Percentiles rank a stretch among this genome's conserved stretches.
These are phyloP conservation scores for Coffea humblotiana DNA, from an alignment of 305 asterid genomes.

Conservation along the genomic window DNA sequence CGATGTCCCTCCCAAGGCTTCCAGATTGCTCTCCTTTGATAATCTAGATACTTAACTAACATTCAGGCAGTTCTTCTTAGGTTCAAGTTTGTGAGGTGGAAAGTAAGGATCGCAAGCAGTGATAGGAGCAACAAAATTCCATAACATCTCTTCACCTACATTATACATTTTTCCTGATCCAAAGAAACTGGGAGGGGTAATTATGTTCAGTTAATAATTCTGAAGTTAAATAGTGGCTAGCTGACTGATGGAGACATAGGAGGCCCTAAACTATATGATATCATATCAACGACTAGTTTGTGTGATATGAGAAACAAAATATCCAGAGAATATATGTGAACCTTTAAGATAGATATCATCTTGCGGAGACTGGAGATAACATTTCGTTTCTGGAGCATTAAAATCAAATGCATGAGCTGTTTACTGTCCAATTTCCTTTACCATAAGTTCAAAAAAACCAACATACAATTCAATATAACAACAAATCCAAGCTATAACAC, in stretches of 20 bases:
- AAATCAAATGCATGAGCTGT: neutral
- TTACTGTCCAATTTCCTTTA: neutral
- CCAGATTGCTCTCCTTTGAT: constrained; percentile 1
- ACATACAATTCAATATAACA: neutral
- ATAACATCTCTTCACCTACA: neutral
- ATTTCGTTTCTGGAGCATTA: no score
- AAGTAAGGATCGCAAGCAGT: neutral
- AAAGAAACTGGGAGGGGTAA: neutral
- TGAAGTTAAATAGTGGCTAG: neutral
- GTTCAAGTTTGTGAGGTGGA: neutral
- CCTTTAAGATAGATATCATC: neutral
- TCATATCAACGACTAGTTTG: neutral
- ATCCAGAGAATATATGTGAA: neutral
- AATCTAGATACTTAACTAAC: neutral
- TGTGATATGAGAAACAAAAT: neutral
- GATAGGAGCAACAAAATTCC: no score
- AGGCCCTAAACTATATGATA: neutral
- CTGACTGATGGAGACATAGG: neutral
- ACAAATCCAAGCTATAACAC: neutral
- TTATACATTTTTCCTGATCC: neutral
- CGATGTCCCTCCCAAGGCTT: no score
- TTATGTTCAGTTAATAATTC: neutral
- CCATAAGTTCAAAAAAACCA: neutral
- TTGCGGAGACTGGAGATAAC: neutral
- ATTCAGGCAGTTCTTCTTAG: neutral